phyloP scores from a whole-genome alignment of 768 basidiomycete species.

The Tylopilus rubrobrunneus region DNA sequence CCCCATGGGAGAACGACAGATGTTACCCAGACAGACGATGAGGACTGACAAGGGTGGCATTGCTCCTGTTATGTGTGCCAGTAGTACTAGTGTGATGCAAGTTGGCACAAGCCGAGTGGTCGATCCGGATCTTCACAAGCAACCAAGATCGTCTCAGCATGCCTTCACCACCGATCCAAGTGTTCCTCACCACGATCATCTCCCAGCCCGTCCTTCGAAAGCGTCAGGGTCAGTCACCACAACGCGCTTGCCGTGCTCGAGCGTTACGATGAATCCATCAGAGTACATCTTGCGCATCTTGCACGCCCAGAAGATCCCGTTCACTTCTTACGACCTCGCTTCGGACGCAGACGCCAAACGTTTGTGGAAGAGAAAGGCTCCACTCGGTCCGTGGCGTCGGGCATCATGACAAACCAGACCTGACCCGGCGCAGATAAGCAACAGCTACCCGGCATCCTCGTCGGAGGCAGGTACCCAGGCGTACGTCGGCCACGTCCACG shows the following conservation, averaged over 20 bases:
- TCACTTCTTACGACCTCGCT: constrained; percentile 79
- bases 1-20: constrained; percentile 90
- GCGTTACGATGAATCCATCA: constrained; percentile 23
- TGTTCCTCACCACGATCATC: constrained; percentile 84
- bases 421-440: constrained; percentile 58
- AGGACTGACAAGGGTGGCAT: constrained; percentile 50
- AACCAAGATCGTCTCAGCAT: constrained; percentile 33
- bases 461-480: constrained; percentile 73
- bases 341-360: constrained; percentile 78
- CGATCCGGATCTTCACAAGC: not conserved
- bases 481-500: constrained; percentile 42
- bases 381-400: constrained; percentile 42
- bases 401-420: not conserved
- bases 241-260: not conserved
- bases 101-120: too few species aligned
- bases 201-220: constrained; percentile 74
- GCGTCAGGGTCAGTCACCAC: constrained; percentile 58
- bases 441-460: constrained; percentile 78
- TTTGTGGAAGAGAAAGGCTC: constrained; percentile 80
- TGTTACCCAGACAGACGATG: constrained; percentile 79
- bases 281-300: constrained; percentile 80
- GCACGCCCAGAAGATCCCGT: constrained; percentile 83
- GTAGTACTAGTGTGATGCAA: too few species aligned
- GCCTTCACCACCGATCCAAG: constrained; percentile 79
- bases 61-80: constrained; percentile 4